Percentiles rank a stretch among this genome's conserved stretches.
Conservation (phyloP, 225 moss, liverwort and hornwort genomes). For the Straminergon stramineum region DNA sequence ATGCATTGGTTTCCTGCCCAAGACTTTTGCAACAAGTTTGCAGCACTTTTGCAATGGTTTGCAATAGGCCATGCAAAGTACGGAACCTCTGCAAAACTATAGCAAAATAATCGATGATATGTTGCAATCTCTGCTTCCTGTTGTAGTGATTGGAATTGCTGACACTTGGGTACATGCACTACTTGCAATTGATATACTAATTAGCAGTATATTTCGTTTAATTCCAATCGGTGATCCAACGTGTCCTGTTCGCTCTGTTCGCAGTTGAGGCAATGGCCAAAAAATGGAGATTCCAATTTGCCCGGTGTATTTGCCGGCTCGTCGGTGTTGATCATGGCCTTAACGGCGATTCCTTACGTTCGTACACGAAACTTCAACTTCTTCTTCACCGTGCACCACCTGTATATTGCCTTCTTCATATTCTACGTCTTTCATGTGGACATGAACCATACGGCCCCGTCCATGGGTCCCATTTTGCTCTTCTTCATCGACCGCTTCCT, state of each 20-base stretch:
- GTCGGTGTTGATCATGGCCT: constrained; percentile 22
- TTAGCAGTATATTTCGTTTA: neutral
- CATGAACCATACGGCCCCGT: neutral
- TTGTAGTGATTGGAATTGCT: neutral
- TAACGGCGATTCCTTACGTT: constrained; percentile 22
- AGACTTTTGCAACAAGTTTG: neutral
- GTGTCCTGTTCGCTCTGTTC: neutral
- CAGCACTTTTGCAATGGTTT: neutral
- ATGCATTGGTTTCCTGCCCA: too few species aligned
- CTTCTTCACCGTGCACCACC: constrained; percentile 55
- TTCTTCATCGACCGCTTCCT: constrained; percentile 68
- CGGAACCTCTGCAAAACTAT: neutral
- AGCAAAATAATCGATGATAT: neutral
- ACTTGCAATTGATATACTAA: neutral
- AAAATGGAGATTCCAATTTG: constrained; percentile 1
- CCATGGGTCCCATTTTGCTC: constrained; percentile 47
- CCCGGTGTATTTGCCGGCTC: constrained; percentile 19
- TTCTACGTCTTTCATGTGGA: constrained; percentile 32
- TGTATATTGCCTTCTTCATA: constrained; percentile 45
- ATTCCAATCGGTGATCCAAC: neutral
- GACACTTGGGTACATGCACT: neutral
- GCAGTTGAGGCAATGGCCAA: constrained; percentile 27
- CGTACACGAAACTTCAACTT: constrained; percentile 30
- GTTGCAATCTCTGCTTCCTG: neutral
- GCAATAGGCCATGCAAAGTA: neutral